These are phyloP conservation scores for Coniferiporia weirii DNA, from an alignment of 1,284 basidiomycete species.

Conservation along the genomic window DNA sequence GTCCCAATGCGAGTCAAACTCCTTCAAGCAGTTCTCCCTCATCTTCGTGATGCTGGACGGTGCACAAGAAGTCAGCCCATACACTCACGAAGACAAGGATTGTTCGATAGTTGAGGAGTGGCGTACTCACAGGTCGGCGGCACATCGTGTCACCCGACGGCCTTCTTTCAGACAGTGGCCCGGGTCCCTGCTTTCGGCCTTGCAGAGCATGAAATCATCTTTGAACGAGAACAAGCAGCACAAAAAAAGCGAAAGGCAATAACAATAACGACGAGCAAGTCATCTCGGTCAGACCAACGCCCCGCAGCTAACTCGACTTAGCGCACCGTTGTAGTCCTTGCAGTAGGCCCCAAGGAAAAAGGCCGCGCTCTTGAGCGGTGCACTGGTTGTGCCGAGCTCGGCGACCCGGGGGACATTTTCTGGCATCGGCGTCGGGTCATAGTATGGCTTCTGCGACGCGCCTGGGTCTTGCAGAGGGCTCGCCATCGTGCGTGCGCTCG, in stretches of 20 bases:
- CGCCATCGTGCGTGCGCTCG: conserved; percentile 36
- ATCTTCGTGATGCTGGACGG: conserved; percentile 80
- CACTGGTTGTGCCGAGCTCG: conserved; percentile 90
- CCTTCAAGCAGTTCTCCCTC: conserved; percentile 83
- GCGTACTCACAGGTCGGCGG: conserved; percentile 81
- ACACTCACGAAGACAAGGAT: not conserved
- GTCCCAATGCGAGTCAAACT: conserved; percentile 93
- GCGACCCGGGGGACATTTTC: conserved; percentile 75
- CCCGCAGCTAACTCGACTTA: not conserved
- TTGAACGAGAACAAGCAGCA: conserved; percentile 4
- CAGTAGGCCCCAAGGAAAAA: conserved; percentile 98
- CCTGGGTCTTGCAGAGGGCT: conserved; percentile 42
- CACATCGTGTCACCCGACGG: conserved; percentile 92
- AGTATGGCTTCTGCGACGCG: conserved; percentile 43
- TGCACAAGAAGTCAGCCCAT: not conserved
- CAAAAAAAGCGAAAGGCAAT: too few species aligned
- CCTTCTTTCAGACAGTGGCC: conserved; percentile 96
- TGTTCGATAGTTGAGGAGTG: not conserved
- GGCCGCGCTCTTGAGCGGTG: conserved; percentile 91
- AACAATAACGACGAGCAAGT: conserved; percentile 47
- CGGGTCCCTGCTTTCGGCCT: conserved; percentile 85
- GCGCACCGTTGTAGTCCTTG: conserved; percentile 92
- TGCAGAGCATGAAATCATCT: conserved; percentile 99
- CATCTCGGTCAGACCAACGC: conserved; percentile 53
- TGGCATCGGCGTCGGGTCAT: conserved; percentile 72